Evolutionary conservation across 2,329 filamentous ascomycete species (phyloP).

Genomic region (Plectosphaerella sp.): DNA sequence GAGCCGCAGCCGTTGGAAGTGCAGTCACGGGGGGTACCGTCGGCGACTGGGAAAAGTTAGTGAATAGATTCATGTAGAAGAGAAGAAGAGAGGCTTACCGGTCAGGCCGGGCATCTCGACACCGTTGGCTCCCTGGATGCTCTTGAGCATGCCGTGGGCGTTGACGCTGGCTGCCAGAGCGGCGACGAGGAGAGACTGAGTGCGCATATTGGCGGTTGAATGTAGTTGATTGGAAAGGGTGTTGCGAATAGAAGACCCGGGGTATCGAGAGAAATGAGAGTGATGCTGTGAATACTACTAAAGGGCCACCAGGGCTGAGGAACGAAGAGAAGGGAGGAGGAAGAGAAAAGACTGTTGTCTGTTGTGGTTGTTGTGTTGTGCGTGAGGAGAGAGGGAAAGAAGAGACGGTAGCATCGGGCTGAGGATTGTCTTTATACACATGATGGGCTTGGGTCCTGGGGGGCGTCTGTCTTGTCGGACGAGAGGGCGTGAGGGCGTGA

Average conservation of each 20-base stretch:
- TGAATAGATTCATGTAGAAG: too few species aligned
- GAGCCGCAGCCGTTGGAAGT: constrained; percentile 56
- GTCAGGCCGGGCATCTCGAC: constrained; percentile 57
- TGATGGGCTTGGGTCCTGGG: background rate
- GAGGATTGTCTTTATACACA: background rate
- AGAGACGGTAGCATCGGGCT: background rate
- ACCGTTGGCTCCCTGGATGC: constrained; percentile 54
- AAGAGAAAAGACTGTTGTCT: background rate
- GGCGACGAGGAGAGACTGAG: constrained; percentile 33
- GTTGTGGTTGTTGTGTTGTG: constrained; percentile 1
- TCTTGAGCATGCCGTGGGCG: constrained; percentile 54
- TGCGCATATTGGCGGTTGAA: constrained; percentile 12
- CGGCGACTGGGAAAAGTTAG: too few species aligned
- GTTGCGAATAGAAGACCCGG: background rate
- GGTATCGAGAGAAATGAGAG: background rate
- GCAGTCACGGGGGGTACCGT: constrained; percentile 66
- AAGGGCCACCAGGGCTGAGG: constrained; percentile 4
- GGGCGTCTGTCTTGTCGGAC: background rate
- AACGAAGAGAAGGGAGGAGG: background rate
- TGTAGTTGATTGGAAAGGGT: background rate
- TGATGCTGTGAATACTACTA: background rate
- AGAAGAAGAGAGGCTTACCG: constrained; percentile 7
- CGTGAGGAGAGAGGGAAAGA: constrained; percentile 1
- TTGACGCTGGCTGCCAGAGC: constrained; percentile 31
- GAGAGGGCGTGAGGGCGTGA: background rate